Evolutionary conservation across 1,284 basidiomycete species (phyloP), one percentile per base, ranked within the genome.

Genomic region (Erythrobasidium hasegawianum): DNA sequence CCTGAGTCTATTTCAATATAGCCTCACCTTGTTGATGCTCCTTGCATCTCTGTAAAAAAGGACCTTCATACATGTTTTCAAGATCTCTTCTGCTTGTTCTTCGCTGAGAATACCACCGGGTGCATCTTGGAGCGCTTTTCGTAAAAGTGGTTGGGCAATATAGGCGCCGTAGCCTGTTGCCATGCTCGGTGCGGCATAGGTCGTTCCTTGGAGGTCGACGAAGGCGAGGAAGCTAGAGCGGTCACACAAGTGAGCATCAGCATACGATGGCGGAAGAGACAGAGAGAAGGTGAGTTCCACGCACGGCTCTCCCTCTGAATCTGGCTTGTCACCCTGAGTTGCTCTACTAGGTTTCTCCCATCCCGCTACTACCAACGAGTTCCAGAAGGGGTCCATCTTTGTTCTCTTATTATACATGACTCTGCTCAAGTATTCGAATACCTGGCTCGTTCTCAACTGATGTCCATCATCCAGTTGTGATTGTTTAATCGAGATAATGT

Each of bases 111-210:
- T 78, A 52, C 87, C 82, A 1, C 71, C 71, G 26, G 71, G 66
- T 7, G 67, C 55, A 45, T 65, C 49, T 77, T 98, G 92, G 14
- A 92, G 88, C 24, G 89, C 90, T 73, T 88, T 89, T 45, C 95
- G 86, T 38, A 99, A 83, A 16, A 99, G 80, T 0, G 96, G 96
- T 74, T 92, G 88, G 1, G 95, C 95, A 62, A 99, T 88, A 79
- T 95, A 88, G 18, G 87, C 83, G n/a, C 95, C 96, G 77, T 91
- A 97, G 0, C 96, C 95, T 0, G 96, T 97, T 1, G 95, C 96
- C 41, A 98, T 85, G 4, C 93, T 95, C n/a, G 90, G 87, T 8
- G 93, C 85, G 10, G 88, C 84, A 77, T 97, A 98, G 0, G 96
- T 97, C 24, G 92, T 96, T 29, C 96, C 96, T 16, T 97, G 82